Conservation (phyloP, 495 filamentous ascomycete genomes). For the Echria macrotheca region DNA sequence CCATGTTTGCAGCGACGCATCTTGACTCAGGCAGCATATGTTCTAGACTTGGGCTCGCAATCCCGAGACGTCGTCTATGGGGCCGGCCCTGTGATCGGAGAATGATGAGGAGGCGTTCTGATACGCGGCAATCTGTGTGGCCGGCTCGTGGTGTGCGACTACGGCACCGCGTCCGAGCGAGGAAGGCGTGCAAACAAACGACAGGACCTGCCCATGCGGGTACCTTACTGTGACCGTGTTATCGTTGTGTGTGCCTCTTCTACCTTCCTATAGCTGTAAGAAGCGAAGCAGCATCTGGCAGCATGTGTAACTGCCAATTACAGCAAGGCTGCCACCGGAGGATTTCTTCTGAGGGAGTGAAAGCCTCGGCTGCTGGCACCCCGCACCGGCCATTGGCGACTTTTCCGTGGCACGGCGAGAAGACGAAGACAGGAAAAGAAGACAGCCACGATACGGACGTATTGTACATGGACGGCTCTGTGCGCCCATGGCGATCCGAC, state of each 20-base stretch:
- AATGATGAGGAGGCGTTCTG: constrained; percentile 1
- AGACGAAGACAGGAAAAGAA: too few relatives aligned
- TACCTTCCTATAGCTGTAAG: background rate
- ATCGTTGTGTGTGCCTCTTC: constrained; percentile 1
- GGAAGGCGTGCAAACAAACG: too few relatives aligned
- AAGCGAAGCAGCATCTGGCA: background rate
- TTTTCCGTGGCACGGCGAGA: background rate
- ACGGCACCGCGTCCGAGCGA: too few relatives aligned
- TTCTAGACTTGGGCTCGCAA: too few relatives aligned
- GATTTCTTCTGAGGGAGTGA: too few relatives aligned
- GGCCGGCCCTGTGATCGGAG: constrained; percentile 3
- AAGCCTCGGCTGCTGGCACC: too few relatives aligned
- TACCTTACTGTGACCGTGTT: background rate
- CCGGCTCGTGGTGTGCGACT: background rate
- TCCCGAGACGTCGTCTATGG: too few relatives aligned
- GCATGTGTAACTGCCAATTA: constrained; percentile 7
- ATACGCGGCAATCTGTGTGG: constrained; percentile 7
- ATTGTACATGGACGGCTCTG: too few relatives aligned
- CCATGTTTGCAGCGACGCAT: background rate
- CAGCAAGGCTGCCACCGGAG: constrained; percentile 9
- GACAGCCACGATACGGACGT: too few relatives aligned
- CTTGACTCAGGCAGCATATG: background rate
- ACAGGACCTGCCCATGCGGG: constrained; percentile 4
- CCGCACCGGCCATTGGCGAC: too few relatives aligned
- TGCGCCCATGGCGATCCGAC: too few relatives aligned